Percentiles rank a stretch among this genome's conserved stretches.
These are phyloP conservation scores for Fusarium beomiforme DNA, from an alignment of 2,329 filamentous ascomycete genomes.

Conservation along the genomic window DNA sequence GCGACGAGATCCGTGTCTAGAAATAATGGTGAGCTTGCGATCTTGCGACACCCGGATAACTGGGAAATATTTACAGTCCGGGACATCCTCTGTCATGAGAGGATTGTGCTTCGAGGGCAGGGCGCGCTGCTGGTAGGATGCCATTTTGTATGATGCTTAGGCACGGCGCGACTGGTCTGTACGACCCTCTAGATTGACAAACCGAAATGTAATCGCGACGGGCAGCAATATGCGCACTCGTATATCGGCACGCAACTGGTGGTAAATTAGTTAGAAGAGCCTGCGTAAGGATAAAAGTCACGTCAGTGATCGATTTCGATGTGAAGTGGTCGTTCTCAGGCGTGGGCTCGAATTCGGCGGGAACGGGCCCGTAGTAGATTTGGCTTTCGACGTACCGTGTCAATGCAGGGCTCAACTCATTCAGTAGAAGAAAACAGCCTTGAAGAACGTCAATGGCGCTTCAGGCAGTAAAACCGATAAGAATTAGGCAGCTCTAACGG, in stretches of 20 bases:
- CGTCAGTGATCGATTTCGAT: constrained; percentile 32
- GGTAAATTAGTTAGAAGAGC: constrained; percentile 8
- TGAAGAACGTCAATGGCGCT: constrained; percentile 26
- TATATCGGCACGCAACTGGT: constrained; percentile 25
- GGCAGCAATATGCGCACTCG: neutral
- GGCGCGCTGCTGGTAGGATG: constrained; percentile 50
- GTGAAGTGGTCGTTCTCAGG: constrained; percentile 7
- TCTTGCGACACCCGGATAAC: constrained; percentile 14
- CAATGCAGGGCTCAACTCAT: constrained; percentile 40
- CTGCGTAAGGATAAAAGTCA: constrained; percentile 15
- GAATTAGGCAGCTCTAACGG: constrained; percentile 16
- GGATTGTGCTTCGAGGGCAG: constrained; percentile 73
- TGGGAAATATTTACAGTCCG: constrained; percentile 62
- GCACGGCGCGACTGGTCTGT: constrained; percentile 37
- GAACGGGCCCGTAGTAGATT: constrained; percentile 24
- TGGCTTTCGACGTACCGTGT: constrained; percentile 40
- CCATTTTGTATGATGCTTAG: constrained; percentile 53
- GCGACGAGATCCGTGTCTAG: constrained; percentile 79
- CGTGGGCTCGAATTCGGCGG: constrained; percentile 27
- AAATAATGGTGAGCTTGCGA: constrained; percentile 40
- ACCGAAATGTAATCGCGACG: constrained; percentile 30
- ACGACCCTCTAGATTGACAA: constrained; percentile 22
- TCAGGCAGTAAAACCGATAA: constrained; percentile 12
- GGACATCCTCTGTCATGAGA: constrained; percentile 71
- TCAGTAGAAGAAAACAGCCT: constrained; percentile 14